Percentiles rank a stretch among this genome's conserved stretches.
Evolutionary conservation across 345 rosid genomes (phyloP).

Genomic region (Aegle marmelos): DNA sequence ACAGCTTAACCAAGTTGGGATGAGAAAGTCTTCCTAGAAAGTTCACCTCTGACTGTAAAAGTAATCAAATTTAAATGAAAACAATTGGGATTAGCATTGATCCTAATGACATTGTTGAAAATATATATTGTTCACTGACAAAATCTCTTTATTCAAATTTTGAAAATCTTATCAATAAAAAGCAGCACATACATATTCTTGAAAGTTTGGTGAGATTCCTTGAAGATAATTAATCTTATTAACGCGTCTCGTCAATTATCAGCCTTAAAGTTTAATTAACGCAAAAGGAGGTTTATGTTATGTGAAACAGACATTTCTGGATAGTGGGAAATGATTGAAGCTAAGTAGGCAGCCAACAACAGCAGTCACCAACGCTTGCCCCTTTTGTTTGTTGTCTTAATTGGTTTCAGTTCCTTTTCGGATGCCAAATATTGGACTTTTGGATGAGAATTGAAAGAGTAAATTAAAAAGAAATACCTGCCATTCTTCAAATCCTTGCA

Average conservation of each 20-base stretch:
- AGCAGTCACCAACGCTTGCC: background rate
- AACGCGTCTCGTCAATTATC: background rate
- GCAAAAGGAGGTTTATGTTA: background rate
- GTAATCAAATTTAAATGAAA: background rate
- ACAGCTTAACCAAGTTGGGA: conserved; percentile 67
- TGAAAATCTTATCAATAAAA: background rate
- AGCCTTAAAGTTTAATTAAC: conserved; percentile 6
- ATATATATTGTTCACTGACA: background rate
- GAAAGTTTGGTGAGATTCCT: background rate
- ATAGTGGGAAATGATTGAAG: conserved; percentile 8
- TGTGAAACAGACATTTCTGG: conserved; percentile 17
- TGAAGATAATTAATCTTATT: background rate
- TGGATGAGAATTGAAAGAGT: background rate
- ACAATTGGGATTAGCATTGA: conserved; percentile 3
- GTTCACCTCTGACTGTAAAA: conserved; percentile 71
- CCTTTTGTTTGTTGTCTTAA: background rate
- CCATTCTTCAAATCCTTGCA: conserved; percentile 82
- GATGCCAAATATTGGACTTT: background rate
- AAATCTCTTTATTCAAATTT: background rate
- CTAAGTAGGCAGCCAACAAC: background rate
- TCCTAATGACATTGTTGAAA: background rate
- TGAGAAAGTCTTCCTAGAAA: conserved; percentile 81
- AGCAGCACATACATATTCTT: background rate
- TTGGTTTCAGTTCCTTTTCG: no score
- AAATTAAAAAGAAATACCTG: conserved; percentile 36